These are phyloP conservation scores for Globisporangium ultimum DNA, from an alignment of 352 stramenopile genomes.

Conservation along the genomic window DNA sequence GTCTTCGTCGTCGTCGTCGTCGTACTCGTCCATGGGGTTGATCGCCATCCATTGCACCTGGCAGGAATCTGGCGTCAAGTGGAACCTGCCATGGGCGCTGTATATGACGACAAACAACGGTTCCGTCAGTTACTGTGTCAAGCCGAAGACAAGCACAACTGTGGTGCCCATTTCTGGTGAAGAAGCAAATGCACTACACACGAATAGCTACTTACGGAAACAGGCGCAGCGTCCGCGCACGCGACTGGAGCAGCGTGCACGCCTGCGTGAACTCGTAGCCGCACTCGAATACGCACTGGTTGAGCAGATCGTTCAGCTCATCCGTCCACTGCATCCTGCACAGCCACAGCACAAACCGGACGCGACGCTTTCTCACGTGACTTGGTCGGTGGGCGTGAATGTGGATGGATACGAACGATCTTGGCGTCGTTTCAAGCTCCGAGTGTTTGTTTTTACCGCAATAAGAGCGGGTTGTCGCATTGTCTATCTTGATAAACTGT, in stretches of 20 bases:
- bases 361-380: too few relatives aligned
- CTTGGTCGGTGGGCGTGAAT: too few relatives aligned
- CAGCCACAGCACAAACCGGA: too few relatives aligned
- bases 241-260: constrained; percentile 32
- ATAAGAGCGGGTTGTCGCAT: not conserved
- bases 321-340: constrained; percentile 56
- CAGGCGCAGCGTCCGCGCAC: constrained; percentile 36
- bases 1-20: constrained; percentile 21
- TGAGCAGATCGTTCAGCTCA: constrained; percentile 60
- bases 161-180: too few relatives aligned
- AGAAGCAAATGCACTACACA: not conserved
- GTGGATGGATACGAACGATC: too few relatives aligned
- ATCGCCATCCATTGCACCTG: constrained; percentile 70
- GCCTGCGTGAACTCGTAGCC: constrained; percentile 65
- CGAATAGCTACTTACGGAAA: constrained; percentile 26
- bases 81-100: constrained; percentile 11
- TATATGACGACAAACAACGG: too few relatives aligned
- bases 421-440: too few relatives aligned
- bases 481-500: not conserved
- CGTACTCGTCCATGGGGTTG: constrained; percentile 47
- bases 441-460: too few relatives aligned
- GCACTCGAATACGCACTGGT: constrained; percentile 73
- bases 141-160: not conserved
- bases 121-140: not conserved
- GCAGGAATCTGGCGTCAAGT: constrained; percentile 41